Conservation (phyloP, 2,329 filamentous ascomycete genomes). For the Boeremia exigua region DNA sequence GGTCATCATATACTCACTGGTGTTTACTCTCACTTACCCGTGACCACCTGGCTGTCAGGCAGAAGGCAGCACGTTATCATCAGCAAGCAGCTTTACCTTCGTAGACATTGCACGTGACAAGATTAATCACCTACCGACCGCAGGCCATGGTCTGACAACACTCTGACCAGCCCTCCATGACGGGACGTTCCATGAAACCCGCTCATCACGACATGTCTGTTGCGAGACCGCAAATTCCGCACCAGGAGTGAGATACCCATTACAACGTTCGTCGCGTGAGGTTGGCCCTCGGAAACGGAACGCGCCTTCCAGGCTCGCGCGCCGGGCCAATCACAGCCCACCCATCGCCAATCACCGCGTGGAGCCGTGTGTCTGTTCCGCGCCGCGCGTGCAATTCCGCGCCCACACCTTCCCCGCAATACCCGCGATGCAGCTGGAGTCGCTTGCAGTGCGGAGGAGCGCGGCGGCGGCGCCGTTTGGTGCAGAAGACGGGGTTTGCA, state of each 20-base stretch:
- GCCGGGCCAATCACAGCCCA: slow-evolving; percentile 1
- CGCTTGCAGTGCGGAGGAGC: background rate
- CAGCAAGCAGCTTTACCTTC: too few species aligned
- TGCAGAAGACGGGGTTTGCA: background rate
- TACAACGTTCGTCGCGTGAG: background rate
- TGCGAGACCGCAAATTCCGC: background rate
- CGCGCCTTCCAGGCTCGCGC: background rate
- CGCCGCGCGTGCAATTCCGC: slow-evolving; percentile 26
- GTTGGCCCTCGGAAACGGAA: slow-evolving; percentile 8
- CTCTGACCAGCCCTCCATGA: too few species aligned
- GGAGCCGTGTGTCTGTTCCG: slow-evolving; percentile 11
- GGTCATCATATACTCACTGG: too few species aligned
- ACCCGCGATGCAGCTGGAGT: background rate
- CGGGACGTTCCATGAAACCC: background rate
- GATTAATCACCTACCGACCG: too few species aligned
- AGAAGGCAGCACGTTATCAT: too few species aligned
- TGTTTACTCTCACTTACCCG: too few species aligned
- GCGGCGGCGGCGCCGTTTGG: background rate
- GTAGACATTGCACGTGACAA: too few species aligned
- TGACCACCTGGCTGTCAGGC: too few species aligned
- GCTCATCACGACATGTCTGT: background rate
- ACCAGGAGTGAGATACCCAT: background rate
- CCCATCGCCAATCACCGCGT: background rate
- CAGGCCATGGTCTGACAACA: too few species aligned
- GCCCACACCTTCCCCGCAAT: slow-evolving; percentile 21